These are phyloP conservation scores for Lentinula aciculospora DNA, from an alignment of 768 basidiomycete species.

Conservation along the genomic window DNA sequence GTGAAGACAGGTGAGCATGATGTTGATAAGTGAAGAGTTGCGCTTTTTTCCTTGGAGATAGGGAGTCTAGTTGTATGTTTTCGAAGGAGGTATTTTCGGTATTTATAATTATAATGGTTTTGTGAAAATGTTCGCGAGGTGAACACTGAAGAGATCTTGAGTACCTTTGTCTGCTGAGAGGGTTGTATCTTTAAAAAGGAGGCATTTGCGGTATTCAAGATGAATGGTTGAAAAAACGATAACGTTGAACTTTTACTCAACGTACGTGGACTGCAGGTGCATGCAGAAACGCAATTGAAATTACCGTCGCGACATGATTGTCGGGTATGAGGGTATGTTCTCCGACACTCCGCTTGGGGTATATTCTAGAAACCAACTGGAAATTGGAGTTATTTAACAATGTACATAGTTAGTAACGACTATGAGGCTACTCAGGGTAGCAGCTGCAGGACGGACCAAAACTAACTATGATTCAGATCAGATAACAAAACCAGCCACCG, in stretches of 20 bases:
- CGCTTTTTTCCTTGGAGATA: not conserved
- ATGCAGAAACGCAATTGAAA: not conserved
- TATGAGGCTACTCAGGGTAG: not conserved
- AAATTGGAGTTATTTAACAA: too few relatives aligned
- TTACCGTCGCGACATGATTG: not conserved
- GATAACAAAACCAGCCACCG: not conserved
- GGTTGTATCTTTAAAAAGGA: not conserved
- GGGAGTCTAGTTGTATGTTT: not conserved
- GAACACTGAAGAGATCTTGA: not conserved
- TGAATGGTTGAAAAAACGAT: not conserved
- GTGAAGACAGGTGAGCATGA: not conserved
- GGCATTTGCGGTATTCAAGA: not conserved
- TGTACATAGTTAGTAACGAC: too few relatives aligned
- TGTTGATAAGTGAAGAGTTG: not conserved
- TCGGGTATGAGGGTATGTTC: not conserved
- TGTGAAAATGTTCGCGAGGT: not conserved
- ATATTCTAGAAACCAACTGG: not conserved
- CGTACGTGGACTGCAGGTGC: not conserved
- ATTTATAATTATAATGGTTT: not conserved
- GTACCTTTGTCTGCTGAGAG: not conserved
- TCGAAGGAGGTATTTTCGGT: constrained; percentile 1
- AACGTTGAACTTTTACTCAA: constrained; percentile 1
- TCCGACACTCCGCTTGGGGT: not conserved
- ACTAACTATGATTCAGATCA: not conserved
- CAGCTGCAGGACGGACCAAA: not conserved